Base-by-base conservation (phyloP, 495 filamentous ascomycete species). In the Penicillium lagena region DNA sequence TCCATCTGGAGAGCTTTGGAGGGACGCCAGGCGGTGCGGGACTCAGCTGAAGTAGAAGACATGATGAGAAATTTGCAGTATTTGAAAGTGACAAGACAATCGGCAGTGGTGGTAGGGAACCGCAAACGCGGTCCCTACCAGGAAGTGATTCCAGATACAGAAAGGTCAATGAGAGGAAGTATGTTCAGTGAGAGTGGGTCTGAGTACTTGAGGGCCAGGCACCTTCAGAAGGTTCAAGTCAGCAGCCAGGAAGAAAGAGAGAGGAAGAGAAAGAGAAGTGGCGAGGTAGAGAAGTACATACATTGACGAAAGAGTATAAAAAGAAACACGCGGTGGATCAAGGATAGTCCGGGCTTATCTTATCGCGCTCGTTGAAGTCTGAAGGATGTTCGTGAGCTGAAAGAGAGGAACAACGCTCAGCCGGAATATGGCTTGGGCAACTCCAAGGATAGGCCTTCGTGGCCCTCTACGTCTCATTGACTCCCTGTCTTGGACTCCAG, bases 391-490 rank as follows among this genome's bases (percentile, higher is more conserved):
- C 2, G 32, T 4, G 32, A 34, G 10, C 32, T 12, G 4, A 12
- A 11, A 4, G n/a, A 11, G 7, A 34, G 32, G 32, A 22, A 4
- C 22, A 22, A 22, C 22, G 4, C 32, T 11, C 32, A 34, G 10
- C n/a, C n/a, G 10, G 30, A 40, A 39, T 30, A 54, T 54, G 51
- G 12, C 32, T 31, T 43, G 14, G 17, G 33, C 28, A 13, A 17
- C 46, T 12, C 38, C 51, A 34, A 50, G 36, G 37, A 29, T 29
- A 29, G 35, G 27, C 0, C 8, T 40, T 11, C 32, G n/a, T 9
- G 32, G 32, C 32, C 7, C n/a, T 34, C n/a, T 7, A 34, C n/a
- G 2, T 10, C 32, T 34, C 32, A 34, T 12, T 7, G 9, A 34
- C 7, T 15, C 31, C 8, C 11, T 31, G 1, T 42, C 32, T 12